A percentile compares a stretch with the other conserved stretches of the same genome.
Evolutionary conservation across 2,329 filamentous ascomycete species (phyloP).

Genomic region (Neonectria neomacrospora): DNA sequence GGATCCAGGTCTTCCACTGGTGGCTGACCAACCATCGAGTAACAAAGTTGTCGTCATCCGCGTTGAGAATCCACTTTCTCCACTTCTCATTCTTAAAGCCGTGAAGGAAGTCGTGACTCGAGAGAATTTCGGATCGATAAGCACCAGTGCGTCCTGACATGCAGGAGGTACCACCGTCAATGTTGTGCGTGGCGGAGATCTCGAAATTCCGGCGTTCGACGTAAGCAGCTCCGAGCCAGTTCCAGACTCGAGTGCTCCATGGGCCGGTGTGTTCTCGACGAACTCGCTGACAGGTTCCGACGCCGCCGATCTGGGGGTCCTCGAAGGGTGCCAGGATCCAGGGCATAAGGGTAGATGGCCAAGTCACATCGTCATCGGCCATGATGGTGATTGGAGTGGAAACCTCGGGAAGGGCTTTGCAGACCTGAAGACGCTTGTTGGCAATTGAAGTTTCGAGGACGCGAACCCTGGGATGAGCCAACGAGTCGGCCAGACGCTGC

Average conservation of each 20-base stretch:
- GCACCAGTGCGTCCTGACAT: slow-evolving; percentile 94
- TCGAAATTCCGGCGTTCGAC: slow-evolving; percentile 96
- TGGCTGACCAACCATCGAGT: slow-evolving; percentile 95
- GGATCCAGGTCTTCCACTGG: slow-evolving; percentile 93
- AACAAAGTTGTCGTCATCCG: slow-evolving; percentile 98
- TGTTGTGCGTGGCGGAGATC: slow-evolving; percentile 93
- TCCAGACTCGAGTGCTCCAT: slow-evolving; percentile 75
- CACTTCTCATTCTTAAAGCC: slow-evolving; percentile 93
- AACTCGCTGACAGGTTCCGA: slow-evolving; percentile 90
- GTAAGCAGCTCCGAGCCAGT: slow-evolving; percentile 91
- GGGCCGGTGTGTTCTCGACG: slow-evolving; percentile 73
- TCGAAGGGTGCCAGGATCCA: slow-evolving; percentile 97
- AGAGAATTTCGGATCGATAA: slow-evolving; percentile 88
- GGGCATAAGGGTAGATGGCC: slow-evolving; percentile 84
- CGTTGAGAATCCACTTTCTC: slow-evolving; percentile 89
- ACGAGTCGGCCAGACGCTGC: slow-evolving; percentile 71
- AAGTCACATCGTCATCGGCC: slow-evolving; percentile 95
- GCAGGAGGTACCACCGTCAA: slow-evolving; percentile 96
- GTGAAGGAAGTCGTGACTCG: slow-evolving; percentile 85
- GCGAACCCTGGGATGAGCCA: slow-evolving; percentile 70
- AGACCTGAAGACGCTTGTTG: slow-evolving; percentile 96
- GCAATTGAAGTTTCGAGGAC: slow-evolving; percentile 84
- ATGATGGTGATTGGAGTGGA: slow-evolving; percentile 87
- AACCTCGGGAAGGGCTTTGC: slow-evolving; percentile 87
- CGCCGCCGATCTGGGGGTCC: slow-evolving; percentile 83